These are phyloP conservation scores for Kurtzmaniella quercitrusa DNA, from an alignment of 1,139 yeast genomes.

Conservation along the genomic window DNA sequence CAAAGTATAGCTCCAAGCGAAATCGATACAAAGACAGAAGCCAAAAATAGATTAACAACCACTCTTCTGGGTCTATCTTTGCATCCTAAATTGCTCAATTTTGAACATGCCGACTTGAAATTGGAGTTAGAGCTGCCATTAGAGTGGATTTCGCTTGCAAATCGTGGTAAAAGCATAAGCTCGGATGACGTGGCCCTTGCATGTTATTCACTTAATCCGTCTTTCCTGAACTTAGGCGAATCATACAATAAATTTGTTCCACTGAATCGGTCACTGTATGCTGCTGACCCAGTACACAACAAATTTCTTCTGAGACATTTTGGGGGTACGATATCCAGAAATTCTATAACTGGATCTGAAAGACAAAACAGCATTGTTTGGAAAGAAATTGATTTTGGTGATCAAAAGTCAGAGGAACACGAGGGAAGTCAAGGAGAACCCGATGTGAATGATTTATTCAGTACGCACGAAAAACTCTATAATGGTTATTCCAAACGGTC, in stretches of 20 bases:
- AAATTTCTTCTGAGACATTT: not conserved
- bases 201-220: constrained; percentile 30
- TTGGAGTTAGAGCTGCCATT: constrained; percentile 42
- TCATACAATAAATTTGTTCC: not conserved
- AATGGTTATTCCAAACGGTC: constrained; percentile 3
- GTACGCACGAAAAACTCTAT: constrained; percentile 34
- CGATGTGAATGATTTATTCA: constrained; percentile 21
- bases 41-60: not conserved
- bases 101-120: constrained; percentile 23
- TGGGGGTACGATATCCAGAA: not conserved
- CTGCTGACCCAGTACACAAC: not conserved
- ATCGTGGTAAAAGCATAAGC: constrained; percentile 16
- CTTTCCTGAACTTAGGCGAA: constrained; percentile 8
- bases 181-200: constrained; percentile 32
- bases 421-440: constrained; percentile 8
- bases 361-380: constrained; percentile 2
- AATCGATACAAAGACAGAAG: not conserved
- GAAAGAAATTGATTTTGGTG: constrained; percentile 27
- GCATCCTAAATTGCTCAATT: constrained; percentile 45
- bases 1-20: not conserved
- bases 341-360: not conserved
- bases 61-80: constrained; percentile 27
- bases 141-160: constrained; percentile 26
- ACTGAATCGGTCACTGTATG: constrained; percentile 2
- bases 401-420: constrained; percentile 3